Evolutionary conservation across 2,329 filamentous ascomycete genomes (phyloP).

Genomic region (Dactylellina parvicollis): DNA sequence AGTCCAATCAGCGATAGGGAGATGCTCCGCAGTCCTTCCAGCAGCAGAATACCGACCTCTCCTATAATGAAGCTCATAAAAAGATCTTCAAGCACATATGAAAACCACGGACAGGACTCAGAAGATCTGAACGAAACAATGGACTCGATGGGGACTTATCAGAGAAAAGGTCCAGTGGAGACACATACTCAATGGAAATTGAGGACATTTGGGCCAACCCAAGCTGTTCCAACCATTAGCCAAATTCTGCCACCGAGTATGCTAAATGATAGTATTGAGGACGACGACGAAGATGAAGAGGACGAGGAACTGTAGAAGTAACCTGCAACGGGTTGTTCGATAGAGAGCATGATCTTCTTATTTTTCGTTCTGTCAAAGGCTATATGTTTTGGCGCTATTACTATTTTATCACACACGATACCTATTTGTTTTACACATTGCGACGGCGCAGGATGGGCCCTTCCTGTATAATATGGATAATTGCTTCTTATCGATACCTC

Average conservation of each 20-base stretch:
- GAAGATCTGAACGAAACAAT: conserved; percentile 19
- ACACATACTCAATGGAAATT: conserved; percentile 46
- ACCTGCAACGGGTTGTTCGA: not conserved
- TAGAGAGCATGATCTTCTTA: too few relatives aligned
- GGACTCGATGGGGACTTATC: conserved; percentile 2
- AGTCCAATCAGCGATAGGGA: conserved; percentile 17
- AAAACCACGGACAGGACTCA: not conserved
- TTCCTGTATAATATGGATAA: not conserved
- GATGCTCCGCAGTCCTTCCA: conserved; percentile 23
- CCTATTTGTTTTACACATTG: conserved; percentile 24
- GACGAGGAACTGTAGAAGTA: conserved; percentile 29
- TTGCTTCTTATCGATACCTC: not conserved
- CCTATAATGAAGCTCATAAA: conserved; percentile 21
- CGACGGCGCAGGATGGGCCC: conserved; percentile 5
- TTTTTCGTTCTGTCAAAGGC: too few relatives aligned
- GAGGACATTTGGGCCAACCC: conserved; percentile 43
- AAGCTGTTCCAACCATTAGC: conserved; percentile 42
- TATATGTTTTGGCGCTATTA: too few relatives aligned
- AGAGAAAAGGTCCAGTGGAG: conserved; percentile 9
- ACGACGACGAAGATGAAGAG: conserved; percentile 27
- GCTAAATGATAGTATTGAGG: conserved; percentile 13
- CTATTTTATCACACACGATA: not conserved
- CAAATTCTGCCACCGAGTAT: conserved; percentile 29
- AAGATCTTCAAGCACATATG: conserved; percentile 8
- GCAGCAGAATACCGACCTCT: conserved; percentile 26